Evolutionary conservation across 1,139 yeast genomes (phyloP), one percentile per base, ranked within the genome.

Genomic region (Sugiyamaella japonica): DNA sequence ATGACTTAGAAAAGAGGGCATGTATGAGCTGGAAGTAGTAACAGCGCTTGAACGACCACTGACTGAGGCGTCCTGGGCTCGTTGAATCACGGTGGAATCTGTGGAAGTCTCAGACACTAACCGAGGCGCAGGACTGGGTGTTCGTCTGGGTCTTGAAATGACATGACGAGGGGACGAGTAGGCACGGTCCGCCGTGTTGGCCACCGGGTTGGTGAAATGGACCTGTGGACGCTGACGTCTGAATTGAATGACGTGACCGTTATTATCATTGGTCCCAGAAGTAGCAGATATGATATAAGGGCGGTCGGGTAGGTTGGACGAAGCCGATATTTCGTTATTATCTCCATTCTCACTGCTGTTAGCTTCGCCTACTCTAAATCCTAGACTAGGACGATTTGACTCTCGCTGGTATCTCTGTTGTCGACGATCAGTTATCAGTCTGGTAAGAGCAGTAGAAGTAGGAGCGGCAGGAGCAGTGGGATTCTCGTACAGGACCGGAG

Each of bases 121-220:
- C 8, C 42, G 36, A n/a, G 49, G 49, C 20, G 49, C 42, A 12
- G 49, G 49, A 28, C 49, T 45, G 12, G 49, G 49, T 1, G 41
- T 45, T 23, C 49, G 29, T 16, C 49, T 20, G 10, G 25, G 36
- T 23, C 49, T 20, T 31, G 39, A 7, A 7, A 31, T 36, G 13
- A 23, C 13, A 34, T 23, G 34, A 13, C 36, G 49, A 34, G 31
- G 23, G 17, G 44, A 8, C 3, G n/a, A 38, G 17, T 34, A 34
- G 12, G 41, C 16, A 17, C 17, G 46, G 36, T 47, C 42, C 2
- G 55, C 42, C 2, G 55, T 45, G 28, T 55, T 54, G n/a, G 57
- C 57, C 9, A 57, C 52, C 5, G 62, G 62, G 34, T 56, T 58
- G 13, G 60, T 58, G 43, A 59, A 59, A 49, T 59, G 62, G 13